Evolutionary conservation across 148 eudicot genomes (phyloP).

Genomic region (Arctostaphylos glauca): DNA sequence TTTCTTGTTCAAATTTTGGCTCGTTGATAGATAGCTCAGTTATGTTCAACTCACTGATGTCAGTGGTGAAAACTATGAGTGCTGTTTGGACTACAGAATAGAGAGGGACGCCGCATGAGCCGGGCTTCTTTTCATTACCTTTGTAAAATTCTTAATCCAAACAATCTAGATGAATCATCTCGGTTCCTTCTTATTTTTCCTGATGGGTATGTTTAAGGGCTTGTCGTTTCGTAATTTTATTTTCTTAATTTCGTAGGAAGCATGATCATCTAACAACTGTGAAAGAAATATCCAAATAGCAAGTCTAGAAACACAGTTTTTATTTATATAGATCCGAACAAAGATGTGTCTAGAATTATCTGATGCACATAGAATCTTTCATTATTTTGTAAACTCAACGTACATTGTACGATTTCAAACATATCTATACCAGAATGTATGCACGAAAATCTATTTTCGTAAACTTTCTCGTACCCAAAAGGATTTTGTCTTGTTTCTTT

Average conservation of each 20-base stretch:
- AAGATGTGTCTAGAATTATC: too few relatives aligned
- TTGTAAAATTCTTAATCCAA: background rate
- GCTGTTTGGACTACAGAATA: background rate
- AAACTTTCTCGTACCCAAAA: background rate
- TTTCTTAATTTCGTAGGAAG: conserved; percentile 14
- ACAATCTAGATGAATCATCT: background rate
- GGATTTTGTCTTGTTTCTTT: conserved; percentile 11
- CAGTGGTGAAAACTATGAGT: background rate
- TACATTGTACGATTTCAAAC: too few relatives aligned
- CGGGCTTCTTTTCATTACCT: background rate
- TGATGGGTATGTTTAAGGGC: background rate
- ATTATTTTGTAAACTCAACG: too few relatives aligned
- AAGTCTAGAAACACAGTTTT: too few relatives aligned
- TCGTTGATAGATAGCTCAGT: background rate
- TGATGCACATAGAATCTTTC: too few relatives aligned
- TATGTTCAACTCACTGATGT: background rate
- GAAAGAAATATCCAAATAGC: background rate
- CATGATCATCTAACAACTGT: background rate
- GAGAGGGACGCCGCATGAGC: too few relatives aligned
- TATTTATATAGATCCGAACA: too few relatives aligned
- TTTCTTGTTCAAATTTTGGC: conserved; percentile 10
- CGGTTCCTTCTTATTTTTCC: background rate
- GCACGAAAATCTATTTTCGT: too few relatives aligned
- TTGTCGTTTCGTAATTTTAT: conserved; percentile 7
- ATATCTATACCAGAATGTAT: too few relatives aligned